Percentiles rank a stretch among this genome's conserved stretches.
Evolutionary conservation across 495 filamentous ascomycete genomes (phyloP).

Genomic region (Penicillium daleae): DNA sequence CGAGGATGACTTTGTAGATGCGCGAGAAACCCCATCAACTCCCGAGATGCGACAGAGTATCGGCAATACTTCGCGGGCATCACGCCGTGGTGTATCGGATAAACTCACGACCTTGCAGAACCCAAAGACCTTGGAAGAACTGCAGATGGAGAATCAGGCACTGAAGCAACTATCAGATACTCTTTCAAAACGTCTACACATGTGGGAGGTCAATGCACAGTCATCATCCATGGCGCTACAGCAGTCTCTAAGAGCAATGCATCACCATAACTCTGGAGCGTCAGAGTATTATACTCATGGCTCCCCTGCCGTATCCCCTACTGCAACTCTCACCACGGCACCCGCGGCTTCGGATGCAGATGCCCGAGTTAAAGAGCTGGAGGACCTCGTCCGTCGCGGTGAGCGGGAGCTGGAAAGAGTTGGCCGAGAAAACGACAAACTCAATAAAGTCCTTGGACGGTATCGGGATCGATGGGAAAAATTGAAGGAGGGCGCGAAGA

Average conservation of each 20-base stretch:
- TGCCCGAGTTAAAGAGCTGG: slow-evolving; percentile 50
- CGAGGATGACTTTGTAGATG: slow-evolving; percentile 87
- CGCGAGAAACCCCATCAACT: slow-evolving; percentile 67
- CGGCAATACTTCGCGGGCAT: slow-evolving; percentile 23
- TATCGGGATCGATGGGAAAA: slow-evolving; percentile 84
- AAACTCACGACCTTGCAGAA: slow-evolving; percentile 38
- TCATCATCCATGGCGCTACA: slow-evolving; percentile 77
- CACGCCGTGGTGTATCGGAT: slow-evolving; percentile 29
- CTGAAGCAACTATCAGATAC: slow-evolving; percentile 76
- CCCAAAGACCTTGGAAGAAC: slow-evolving; percentile 74
- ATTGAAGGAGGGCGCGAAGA: slow-evolving; percentile 81
- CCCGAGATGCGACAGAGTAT: slow-evolving; percentile 50
- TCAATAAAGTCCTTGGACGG: slow-evolving; percentile 63
- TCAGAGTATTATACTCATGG: slow-evolving; percentile 30
- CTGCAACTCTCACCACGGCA: slow-evolving; percentile 26
- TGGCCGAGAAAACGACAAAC: slow-evolving; percentile 69
- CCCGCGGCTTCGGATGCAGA: slow-evolving; percentile 38
- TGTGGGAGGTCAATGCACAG: slow-evolving; percentile 85
- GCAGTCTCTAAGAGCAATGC: slow-evolving; percentile 74
- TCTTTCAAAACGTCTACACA: slow-evolving; percentile 74
- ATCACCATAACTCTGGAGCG: slow-evolving; percentile 51
- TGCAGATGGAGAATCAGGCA: slow-evolving; percentile 77
- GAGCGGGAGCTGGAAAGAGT: slow-evolving; percentile 60
- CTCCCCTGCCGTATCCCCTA: slow-evolving; percentile 33
- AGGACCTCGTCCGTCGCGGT: slow-evolving; percentile 48